A percentile compares a stretch with the other conserved stretches of the same genome.
Conservation (phyloP, 352 stramenopile species). For the Phytophthora chlamydospora region DNA sequence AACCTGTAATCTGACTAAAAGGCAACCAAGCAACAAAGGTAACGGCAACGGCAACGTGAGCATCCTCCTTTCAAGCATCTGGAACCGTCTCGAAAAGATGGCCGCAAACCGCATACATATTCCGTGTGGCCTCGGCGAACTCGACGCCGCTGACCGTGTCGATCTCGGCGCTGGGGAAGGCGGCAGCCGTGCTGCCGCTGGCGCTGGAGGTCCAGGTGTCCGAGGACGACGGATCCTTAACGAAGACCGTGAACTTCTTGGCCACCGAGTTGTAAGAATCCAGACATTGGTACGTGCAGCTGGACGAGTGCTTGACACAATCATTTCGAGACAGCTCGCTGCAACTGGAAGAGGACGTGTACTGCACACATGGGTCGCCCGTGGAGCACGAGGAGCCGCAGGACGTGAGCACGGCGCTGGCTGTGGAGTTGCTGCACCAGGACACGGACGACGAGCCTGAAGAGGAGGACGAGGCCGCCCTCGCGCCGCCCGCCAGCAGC, state of each 20-base stretch:
- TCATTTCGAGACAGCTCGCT: constrained; percentile 54
- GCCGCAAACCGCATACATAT: constrained; percentile 47
- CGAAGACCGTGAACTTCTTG: constrained; percentile 70
- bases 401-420: constrained; percentile 49
- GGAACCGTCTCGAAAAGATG: neutral
- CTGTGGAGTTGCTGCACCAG: constrained; percentile 53
- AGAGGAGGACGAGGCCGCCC: constrained; percentile 29
- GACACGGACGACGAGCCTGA: constrained; percentile 27
- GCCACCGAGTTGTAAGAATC: constrained; percentile 52
- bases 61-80: neutral
- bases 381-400: constrained; percentile 47
- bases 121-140: constrained; percentile 47
- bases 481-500: constrained; percentile 16
- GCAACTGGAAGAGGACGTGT: constrained; percentile 48
- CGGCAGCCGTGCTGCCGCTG: constrained; percentile 27
- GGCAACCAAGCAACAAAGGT: constrained; percentile 3
- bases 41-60: constrained; percentile 12
- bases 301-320: constrained; percentile 47
- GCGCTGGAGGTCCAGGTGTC: constrained; percentile 46
- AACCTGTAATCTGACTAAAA: constrained; percentile 76
- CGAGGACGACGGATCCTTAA: constrained; percentile 58
- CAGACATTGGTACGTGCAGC: constrained; percentile 78
- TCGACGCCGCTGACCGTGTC: constrained; percentile 44
- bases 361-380: constrained; percentile 70
- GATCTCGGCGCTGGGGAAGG: constrained; percentile 61